Base-by-base conservation (phyloP, 2,329 filamentous ascomycete species). In the Fusarium verrucosum region DNA sequence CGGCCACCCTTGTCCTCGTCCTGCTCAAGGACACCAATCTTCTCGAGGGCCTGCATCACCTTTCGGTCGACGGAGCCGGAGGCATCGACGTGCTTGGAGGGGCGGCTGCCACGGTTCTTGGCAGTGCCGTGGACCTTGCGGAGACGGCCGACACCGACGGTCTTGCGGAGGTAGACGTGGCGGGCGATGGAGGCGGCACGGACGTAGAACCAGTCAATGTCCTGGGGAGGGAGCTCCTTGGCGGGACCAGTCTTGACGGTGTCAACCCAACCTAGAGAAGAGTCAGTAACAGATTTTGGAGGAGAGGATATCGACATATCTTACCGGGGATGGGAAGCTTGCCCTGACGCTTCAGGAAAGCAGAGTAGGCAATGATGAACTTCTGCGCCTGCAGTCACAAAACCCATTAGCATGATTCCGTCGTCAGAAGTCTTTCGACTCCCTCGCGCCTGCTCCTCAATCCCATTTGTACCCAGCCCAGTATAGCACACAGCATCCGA, bases 101-200 rank as follows among this genome's bases (percentile, higher is more conserved):
- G 95, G 74, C 91, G 88, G 75, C 88, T 88, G 76, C 95, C 95
- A 75, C 95, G 93, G 91, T 98, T 99, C 90, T 96, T 97, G 86
- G 91, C 91, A 75, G 88, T 91, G 76, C 93, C 95, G 89, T 99
- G 95, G 71, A 91, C 91, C 87, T 96, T 97, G 82, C 94, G 91
- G 75, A 99, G 89, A 79, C 95, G 93, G 83, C 95, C 95, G 74
- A 99, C 92, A 87, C 95, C 95, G 79, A 99, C 94, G 69, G 94
- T 97, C 89, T 99, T 99, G 86, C 95, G 92, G 82, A 99, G 87
- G 88, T 99, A 99, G 87, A 99, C 90, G 87, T 98, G 94, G 79
- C 94, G 93, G 78, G 95, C 95, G 79, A 99, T 90, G 72, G 94
- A 89, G 75, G 95, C 95, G 76, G 94, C 94, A 79, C 95, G 94